phyloP scores from a whole-genome alignment of 2,329 filamentous ascomycete species.

The Ceratocystis alfenasii region DNA sequence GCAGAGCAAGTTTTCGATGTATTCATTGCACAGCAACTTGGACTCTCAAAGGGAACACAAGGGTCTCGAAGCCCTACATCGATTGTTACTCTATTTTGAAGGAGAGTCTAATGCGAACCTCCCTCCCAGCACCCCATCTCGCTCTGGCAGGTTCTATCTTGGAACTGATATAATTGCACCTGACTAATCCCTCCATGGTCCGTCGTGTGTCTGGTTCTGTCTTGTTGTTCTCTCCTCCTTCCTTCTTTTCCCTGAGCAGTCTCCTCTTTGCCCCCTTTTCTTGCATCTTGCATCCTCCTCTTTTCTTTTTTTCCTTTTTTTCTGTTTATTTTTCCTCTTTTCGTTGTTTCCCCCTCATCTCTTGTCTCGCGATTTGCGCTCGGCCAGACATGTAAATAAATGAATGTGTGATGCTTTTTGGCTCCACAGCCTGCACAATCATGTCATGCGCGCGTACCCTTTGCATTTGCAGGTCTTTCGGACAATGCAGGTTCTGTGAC shows the following conservation, averaged over 20 bases:
- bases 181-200: not conserved
- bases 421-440: slow-evolving; percentile 1
- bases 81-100: not conserved
- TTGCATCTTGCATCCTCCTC: not conserved
- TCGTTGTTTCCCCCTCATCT: not conserved
- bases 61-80: not conserved
- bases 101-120: too few species aligned
- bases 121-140: not conserved
- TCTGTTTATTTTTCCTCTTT: not conserved
- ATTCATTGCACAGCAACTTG: not conserved
- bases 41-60: not conserved
- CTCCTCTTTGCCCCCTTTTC: not conserved
- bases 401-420: not conserved
- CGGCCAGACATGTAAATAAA: not conserved
- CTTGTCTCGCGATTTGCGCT: not conserved
- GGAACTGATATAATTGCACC: not conserved
- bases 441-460: not conserved
- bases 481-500: not conserved
- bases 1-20: not conserved
- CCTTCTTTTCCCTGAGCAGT: not conserved
- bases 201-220: not conserved
- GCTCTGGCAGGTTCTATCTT: not conserved
- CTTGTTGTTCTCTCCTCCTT: not conserved
- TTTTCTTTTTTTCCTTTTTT: not conserved
- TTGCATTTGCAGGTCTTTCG: not conserved